Conservation (phyloP, 2,329 filamentous ascomycete genomes). For the Massarina eburnea region DNA sequence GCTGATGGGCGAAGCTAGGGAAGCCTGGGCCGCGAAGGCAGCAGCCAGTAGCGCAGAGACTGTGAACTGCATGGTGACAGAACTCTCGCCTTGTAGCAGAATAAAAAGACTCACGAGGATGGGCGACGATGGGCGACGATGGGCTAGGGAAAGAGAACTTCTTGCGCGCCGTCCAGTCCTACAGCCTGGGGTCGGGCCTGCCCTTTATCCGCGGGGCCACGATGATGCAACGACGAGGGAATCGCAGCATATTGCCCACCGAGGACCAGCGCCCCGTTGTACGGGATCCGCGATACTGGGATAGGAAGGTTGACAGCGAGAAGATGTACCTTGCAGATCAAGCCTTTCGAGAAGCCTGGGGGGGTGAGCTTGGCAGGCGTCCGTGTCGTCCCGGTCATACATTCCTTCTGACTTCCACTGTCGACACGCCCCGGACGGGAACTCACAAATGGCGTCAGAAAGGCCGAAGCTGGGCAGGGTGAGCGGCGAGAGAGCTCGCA, state of each 20-base stretch:
- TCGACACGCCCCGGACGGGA: no score
- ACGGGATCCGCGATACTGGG: conserved; percentile 1
- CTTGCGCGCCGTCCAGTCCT: no score
- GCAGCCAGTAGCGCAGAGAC: conserved; percentile 28
- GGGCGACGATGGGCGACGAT: no score
- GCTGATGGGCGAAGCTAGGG: conserved; percentile 40
- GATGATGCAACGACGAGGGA: conserved; percentile 3
- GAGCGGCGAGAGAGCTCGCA: no score
- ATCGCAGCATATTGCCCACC: background rate
- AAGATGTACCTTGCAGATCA: conserved; percentile 15
- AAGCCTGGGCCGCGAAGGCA: conserved; percentile 28
- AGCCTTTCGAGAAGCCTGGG: conserved; percentile 11
- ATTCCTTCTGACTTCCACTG: no score
- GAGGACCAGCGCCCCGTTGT: conserved; percentile 1
- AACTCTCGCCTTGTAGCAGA: no score
- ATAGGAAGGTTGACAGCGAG: conserved; percentile 13
- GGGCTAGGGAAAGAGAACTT: no score
- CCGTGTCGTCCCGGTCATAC: no score
- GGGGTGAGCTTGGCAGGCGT: no score
- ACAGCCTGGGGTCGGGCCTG: no score
- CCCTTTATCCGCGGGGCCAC: background rate
- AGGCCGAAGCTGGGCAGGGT: no score
- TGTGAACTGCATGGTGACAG: conserved; percentile 26
- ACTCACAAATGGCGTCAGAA: no score
- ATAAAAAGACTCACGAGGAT: conserved; percentile 1